These are phyloP conservation scores for Trichosporon asahii DNA, from an alignment of 1,284 basidiomycete species.

Conservation along the genomic window DNA sequence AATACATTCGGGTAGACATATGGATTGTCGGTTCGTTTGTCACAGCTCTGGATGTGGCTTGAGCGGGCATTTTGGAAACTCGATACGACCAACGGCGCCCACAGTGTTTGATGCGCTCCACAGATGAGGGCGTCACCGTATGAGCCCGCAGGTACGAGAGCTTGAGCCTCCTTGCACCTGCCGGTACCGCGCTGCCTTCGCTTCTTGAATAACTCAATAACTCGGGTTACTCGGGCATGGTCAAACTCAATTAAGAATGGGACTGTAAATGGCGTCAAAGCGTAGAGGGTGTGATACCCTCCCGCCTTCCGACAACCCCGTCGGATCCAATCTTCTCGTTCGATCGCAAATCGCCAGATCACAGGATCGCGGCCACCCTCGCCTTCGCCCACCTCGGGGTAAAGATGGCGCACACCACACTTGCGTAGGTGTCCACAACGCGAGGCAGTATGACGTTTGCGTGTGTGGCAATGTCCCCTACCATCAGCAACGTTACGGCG, in stretches of 20 bases:
- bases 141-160: background rate
- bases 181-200: background rate
- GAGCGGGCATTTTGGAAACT: background rate
- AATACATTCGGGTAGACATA: background rate
- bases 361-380: background rate
- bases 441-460: background rate
- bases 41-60: background rate
- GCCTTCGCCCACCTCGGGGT: background rate
- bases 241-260: background rate
- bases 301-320: background rate
- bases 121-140: too few relatives aligned
- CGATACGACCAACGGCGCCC: background rate
- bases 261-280: background rate
- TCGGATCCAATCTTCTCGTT: conserved; percentile 4
- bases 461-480: background rate
- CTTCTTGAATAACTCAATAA: background rate
- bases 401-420: background rate
- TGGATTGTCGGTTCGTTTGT: background rate
- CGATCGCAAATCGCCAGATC: background rate
- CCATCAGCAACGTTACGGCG: background rate
- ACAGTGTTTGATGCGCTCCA: too few relatives aligned
- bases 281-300: background rate
- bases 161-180: background rate
- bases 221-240: conserved; percentile 9
- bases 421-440: background rate